A percentile compares a stretch with the other conserved stretches of the same genome.
phyloP scores from a whole-genome alignment of 768 basidiomycete genomes.

The Hebeloma cylindrosporum region DNA sequence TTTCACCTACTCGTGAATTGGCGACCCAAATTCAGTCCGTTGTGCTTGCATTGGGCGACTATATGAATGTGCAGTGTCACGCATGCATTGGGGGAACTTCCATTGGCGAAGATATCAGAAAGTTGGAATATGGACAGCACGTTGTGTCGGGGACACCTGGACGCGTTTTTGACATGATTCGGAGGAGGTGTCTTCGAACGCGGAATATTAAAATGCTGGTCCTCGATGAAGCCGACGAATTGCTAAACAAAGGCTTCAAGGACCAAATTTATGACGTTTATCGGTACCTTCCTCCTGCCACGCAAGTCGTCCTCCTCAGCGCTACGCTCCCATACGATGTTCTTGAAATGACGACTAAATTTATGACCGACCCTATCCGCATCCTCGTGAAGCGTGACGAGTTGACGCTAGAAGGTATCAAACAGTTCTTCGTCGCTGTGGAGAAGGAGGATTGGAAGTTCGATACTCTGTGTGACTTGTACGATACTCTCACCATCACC shows the following conservation, averaged over 20 bases:
- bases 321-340: constrained; percentile 97
- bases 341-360: constrained; percentile 98
- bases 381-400: constrained; percentile 99
- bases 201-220: constrained; percentile 98
- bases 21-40: constrained; percentile 99
- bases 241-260: constrained; percentile 98
- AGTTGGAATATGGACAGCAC: constrained; percentile 96
- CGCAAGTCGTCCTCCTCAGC: constrained; percentile 94
- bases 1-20: constrained; percentile 97
- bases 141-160: constrained; percentile 97
- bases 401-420: constrained; percentile 94
- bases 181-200: constrained; percentile 87
- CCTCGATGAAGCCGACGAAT: constrained; percentile 93
- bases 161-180: constrained; percentile 99
- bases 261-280: constrained; percentile 99
- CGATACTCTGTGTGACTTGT: constrained; percentile 95
- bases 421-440: constrained; percentile 97
- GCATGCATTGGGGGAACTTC: constrained; percentile 98
- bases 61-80: constrained; percentile 99
- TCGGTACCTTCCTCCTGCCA: constrained; percentile 94
- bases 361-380: constrained; percentile 98
- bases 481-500: constrained; percentile 97
- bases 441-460: constrained; percentile 99
- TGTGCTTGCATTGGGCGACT: constrained; percentile 93
- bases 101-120: constrained; percentile 96